Base-by-base conservation (phyloP, 2,329 filamentous ascomycete species). In the Lecanicillium sp. region DNA sequence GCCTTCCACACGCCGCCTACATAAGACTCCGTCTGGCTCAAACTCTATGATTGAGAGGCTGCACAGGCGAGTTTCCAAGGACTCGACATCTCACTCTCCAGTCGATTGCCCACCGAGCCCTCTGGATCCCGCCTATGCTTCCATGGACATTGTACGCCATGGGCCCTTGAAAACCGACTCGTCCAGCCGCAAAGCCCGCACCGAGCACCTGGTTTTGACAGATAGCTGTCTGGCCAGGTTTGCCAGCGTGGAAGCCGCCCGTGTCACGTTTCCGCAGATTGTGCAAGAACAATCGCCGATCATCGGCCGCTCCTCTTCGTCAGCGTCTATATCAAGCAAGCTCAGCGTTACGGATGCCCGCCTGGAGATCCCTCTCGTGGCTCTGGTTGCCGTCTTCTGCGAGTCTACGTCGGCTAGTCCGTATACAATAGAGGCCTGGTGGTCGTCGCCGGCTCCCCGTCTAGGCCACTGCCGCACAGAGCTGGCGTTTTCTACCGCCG, bases 381-480 rank as follows among this genome's bases (percentile, higher is more conserved):
- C 62, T 28, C 60, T 77, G 17, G 67, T 77, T 28, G 68, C 73
- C 3, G 64, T 65, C 3, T 75, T 74, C 45, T 64, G 64, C 20
- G 67, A 71, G 20, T 71, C 75, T 48, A 65, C 63, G 31, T 63
- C 63, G 2, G 62, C 65, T 33, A 64, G 69, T 11, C 64, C 67
- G 6, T 72, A 70, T 32, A 70, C 70, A 5, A 53, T 77, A 36
- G 73, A 78, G 48, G 59, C 76, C 2, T 77, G 72, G 71, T 77
- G 73, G 73, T 67, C 63, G 41, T 65, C 65, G 12, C 51, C 57
- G 13, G 57, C 62, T 40, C 62, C 65, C 3, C 58, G 61, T 11
- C 55, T 70, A 29, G 57, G 63, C 12, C 75, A 71, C 44, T 59
- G 58, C 42, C 70, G 65, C 42, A 55, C 67, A 3, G 65, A 68